phyloP scores from a whole-genome alignment of 1,284 basidiomycete species.

The Austroboletus sp. region DNA sequence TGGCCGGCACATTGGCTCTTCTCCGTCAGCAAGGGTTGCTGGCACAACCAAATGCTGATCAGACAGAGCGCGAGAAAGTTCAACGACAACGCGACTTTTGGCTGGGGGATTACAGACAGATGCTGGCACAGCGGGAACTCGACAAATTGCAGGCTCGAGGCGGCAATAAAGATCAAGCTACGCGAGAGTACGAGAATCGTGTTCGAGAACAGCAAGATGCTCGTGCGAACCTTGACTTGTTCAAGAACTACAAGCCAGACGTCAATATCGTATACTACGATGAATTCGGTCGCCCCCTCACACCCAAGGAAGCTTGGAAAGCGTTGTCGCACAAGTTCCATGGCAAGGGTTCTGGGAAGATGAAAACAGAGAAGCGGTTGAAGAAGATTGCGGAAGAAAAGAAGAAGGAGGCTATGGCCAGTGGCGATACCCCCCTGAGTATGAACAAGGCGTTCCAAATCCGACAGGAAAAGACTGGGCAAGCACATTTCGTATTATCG shows the following conservation, averaged over 20 bases:
- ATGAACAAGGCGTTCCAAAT: constrained; percentile 88
- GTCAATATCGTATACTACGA: constrained; percentile 96
- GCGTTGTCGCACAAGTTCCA: constrained; percentile 92
- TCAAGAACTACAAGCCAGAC: constrained; percentile 94
- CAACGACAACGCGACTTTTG: constrained; percentile 86
- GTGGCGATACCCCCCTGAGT: constrained; percentile 86
- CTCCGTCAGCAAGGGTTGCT: constrained; percentile 90
- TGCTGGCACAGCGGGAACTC: constrained; percentile 71
- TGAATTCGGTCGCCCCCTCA: constrained; percentile 85
- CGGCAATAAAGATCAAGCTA: constrained; percentile 86
- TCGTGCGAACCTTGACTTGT: constrained; percentile 73
- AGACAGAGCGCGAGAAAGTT: constrained; percentile 70
- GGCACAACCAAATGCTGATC: constrained; percentile 58
- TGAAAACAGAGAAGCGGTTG: constrained; percentile 89
- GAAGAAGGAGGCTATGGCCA: constrained; percentile 84
- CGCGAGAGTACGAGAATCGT: constrained; percentile 91
- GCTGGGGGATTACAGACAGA: constrained; percentile 78
- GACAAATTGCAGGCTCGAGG: constrained; percentile 72
- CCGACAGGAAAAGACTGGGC: constrained; percentile 84
- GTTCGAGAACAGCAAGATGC: constrained; percentile 88
- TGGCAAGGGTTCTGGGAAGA: constrained; percentile 87
- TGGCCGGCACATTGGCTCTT: constrained; percentile 84
- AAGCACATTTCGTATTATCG: constrained; percentile 89
- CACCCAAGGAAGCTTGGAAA: constrained; percentile 96
- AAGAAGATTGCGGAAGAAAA: constrained; percentile 93